A percentile compares a stretch with the other conserved stretches of the same genome.
These are phyloP conservation scores for Breynia disticha DNA, from an alignment of 441 rosid genomes.

Conservation along the genomic window DNA sequence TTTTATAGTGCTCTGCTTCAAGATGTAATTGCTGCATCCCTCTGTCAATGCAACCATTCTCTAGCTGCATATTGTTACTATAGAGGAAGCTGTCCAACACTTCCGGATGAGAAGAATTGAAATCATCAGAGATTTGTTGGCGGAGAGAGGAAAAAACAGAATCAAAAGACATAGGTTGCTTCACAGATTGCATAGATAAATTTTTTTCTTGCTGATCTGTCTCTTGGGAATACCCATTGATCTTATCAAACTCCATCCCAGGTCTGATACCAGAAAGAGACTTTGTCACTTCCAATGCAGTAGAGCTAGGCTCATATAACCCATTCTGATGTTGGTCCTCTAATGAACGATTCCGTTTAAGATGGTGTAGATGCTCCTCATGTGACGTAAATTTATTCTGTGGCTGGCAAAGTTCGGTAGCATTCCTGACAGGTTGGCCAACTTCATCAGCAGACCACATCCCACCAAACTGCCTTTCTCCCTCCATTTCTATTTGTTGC, in stretches of 20 bases:
- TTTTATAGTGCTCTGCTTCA: slow-evolving; percentile 21
- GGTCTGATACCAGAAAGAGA: slow-evolving; percentile 20
- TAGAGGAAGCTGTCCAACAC: slow-evolving; percentile 13
- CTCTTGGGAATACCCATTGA: slow-evolving; percentile 16
- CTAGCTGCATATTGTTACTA: slow-evolving; percentile 21
- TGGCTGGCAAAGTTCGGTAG: slow-evolving; percentile 25
- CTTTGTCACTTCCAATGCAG: slow-evolving; percentile 11
- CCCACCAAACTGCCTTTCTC: slow-evolving; percentile 19
- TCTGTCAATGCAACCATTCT: slow-evolving; percentile 28
- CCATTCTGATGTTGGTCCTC: slow-evolving; percentile 28
- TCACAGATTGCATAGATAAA: slow-evolving; percentile 16
- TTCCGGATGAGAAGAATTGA: slow-evolving; percentile 10
- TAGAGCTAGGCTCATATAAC: slow-evolving; percentile 17
- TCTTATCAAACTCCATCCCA: slow-evolving; percentile 23
- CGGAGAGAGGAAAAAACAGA: slow-evolving; percentile 14
- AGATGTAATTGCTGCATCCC: slow-evolving; percentile 20
- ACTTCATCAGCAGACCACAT: slow-evolving; percentile 28
- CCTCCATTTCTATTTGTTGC: slow-evolving; percentile 27
- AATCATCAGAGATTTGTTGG: slow-evolving; percentile 14
- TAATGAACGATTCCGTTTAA: slow-evolving; percentile 22
- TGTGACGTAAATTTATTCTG: slow-evolving; percentile 22
- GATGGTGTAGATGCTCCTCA: slow-evolving; percentile 23
- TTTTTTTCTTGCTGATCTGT: slow-evolving; percentile 12
- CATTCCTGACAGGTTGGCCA: slow-evolving; percentile 25
- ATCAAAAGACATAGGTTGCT: slow-evolving; percentile 16